Evolutionary conservation across 2,329 filamentous ascomycete genomes (phyloP), one percentile per base, ranked within the genome.

Genomic region (Ascochyta clinopodiicola): DNA sequence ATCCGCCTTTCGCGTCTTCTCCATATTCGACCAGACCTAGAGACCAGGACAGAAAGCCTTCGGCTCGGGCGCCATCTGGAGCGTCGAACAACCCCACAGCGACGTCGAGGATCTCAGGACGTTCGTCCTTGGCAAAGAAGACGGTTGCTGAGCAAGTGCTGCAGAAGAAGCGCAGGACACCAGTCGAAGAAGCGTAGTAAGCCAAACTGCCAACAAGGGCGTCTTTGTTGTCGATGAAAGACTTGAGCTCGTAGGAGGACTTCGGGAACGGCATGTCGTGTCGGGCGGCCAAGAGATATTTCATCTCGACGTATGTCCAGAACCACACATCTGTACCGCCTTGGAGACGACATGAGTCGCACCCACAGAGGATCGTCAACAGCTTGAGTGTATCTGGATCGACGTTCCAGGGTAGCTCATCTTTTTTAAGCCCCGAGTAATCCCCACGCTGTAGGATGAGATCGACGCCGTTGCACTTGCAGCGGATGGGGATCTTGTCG

Each of bases 141-240:
- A 82, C 71, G 10, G 61, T 68, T 0, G 81, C 80, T 0, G 80
- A 81, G 66, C 82, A 84, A 1, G 59, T 70, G 0, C 74, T 75
- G 65, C 81, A 84, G 56, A 80, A 83, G 55, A 81, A 83, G 1
- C 81, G 69, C 51, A 80, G 75, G 0, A 81, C 78, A 13, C 74
- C 75, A 0, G 75, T 66, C 0, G 79, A 81, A 43, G 80, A 82
- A 8, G 63, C 60, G 58, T 80, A 81, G 25, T 76, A 75, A 0
- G 70, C 62, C 4, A 84, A 68, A 0, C 79, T 82, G 0, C 80
- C 81, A 10, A 79, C 54, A 6, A 73, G 69, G 0, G 74, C 53
- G 45, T 80, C 78, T 6, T 72, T 68, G 0, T 47, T 46, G 3
- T 73, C 60, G 0, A 81, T 67, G 1, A 77, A 74, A 0, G 61